Evolutionary conservation across 2,329 filamentous ascomycete species (phyloP).

Genomic region (Bertia moriformis): DNA sequence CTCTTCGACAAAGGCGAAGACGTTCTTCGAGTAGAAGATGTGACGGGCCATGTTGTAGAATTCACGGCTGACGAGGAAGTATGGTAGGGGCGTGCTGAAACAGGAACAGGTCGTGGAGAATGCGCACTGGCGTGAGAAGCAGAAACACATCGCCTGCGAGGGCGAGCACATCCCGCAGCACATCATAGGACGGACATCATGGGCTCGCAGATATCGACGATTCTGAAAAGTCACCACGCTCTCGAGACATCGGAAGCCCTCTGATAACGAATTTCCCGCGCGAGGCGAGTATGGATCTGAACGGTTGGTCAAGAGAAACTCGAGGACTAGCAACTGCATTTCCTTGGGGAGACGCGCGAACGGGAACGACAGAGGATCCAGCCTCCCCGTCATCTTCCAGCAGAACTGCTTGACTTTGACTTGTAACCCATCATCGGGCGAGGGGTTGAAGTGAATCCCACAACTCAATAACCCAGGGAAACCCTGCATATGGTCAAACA

Average conservation of each 20-base stretch:
- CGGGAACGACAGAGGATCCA: slow-evolving; percentile 5
- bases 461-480: neutral
- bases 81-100: slow-evolving; percentile 7
- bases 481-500: neutral
- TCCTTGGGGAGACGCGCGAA: slow-evolving; percentile 11
- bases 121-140: slow-evolving; percentile 7
- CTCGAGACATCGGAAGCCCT: too few relatives aligned
- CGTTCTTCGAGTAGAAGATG: slow-evolving; percentile 9
- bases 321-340: slow-evolving; percentile 7
- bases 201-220: slow-evolving; percentile 2
- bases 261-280: slow-evolving; percentile 4
- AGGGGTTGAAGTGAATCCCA: neutral
- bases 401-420: neutral
- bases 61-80: slow-evolving; percentile 8
- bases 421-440: neutral
- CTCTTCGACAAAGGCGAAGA: slow-evolving; percentile 9
- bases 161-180: slow-evolving; percentile 5
- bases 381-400: neutral
- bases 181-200: slow-evolving; percentile 6
- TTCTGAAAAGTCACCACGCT: neutral
- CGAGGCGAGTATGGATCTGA: slow-evolving; percentile 6
- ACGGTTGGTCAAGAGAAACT: slow-evolving; percentile 5
- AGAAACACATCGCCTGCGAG: slow-evolving; percentile 9
- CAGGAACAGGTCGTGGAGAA: slow-evolving; percentile 11
- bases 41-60: slow-evolving; percentile 9